Base-by-base conservation (phyloP, 31 red algal genomes). In the Odonthalia washingtoniensis region DNA sequence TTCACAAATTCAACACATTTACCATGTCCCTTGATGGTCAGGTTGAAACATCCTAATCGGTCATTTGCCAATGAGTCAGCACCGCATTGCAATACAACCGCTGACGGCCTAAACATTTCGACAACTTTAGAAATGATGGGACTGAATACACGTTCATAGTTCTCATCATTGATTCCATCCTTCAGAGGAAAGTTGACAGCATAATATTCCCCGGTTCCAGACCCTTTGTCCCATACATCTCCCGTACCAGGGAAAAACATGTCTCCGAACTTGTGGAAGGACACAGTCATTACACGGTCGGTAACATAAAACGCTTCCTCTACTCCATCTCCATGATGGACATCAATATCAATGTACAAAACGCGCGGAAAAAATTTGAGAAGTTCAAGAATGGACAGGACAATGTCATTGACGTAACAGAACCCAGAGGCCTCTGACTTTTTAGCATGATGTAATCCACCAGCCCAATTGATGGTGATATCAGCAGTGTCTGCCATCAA, bases 311-410 rank as follows among this genome's bases (percentile, higher is more conserved):
- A 99, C 2, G 98, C 98, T 81, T 99, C 95, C 72, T 99, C 98
- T 26, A 99, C 98, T 16, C 95, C 98, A 70, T 99, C 98, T 42
- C 98, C 98, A 46, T 99, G 98, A 87, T 99, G 98, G 5, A 99
- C 94, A 64, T 99, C 98, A 81, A 99, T 99, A 70, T 99, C 98
- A 60, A 97, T 88, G 90, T 99, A 99, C 21, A 99, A 80, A 0
- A 99, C 98, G 5, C 98, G 89, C 57, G 95, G 84, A 62, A 81
- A 94, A 33, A 86, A 87, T 32, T 90, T 93, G 3, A 99, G 95
- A 24, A 99, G 88, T 76, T 99, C 98, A 28, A 99, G 78, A 70
- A 99, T 99, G 12, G 95, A 92, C 12, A 99, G 78, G 34, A 99
- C 95, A 62, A 95, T 96, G 70, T 99, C 98, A 74, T 99, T 99